phyloP scores from a whole-genome alignment of 352 stramenopile species.

The Halophytophthora batemanensis region DNA sequence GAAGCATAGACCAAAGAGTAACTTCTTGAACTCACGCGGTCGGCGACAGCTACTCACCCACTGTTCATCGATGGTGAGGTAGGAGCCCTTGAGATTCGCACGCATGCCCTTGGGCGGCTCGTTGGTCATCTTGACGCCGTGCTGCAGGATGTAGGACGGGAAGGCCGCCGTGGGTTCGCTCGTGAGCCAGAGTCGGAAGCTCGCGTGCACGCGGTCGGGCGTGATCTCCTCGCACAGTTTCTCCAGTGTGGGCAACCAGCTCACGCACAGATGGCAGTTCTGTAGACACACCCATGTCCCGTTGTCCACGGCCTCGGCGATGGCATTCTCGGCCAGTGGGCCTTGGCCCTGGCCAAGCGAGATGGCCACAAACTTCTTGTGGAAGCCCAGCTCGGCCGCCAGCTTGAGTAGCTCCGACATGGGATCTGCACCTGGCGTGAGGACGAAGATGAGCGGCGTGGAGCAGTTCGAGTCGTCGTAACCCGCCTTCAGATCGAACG shows the following conservation, averaged over 20 bases:
- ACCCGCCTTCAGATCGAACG: constrained; percentile 91
- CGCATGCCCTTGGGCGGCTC: constrained; percentile 94
- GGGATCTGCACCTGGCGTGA: constrained; percentile 92
- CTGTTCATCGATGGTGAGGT: constrained; percentile 72
- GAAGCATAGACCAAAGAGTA: constrained; percentile 89
- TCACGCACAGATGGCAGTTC: constrained; percentile 95
- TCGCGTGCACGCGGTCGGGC: constrained; percentile 87
- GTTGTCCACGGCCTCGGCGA: constrained; percentile 91
- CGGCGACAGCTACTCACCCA: constrained; percentile 71
- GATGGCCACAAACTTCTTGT: constrained; percentile 92
- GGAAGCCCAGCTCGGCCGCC: constrained; percentile 89
- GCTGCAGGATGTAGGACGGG: constrained; percentile 92
- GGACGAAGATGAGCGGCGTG: constrained; percentile 95
- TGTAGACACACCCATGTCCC: constrained; percentile 95
- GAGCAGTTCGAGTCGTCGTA: constrained; percentile 92
- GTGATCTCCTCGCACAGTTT: constrained; percentile 94
- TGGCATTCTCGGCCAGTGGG: constrained; percentile 88
- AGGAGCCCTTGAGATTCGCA: constrained; percentile 92
- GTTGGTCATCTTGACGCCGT: constrained; percentile 95
- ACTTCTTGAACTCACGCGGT: constrained; percentile 73
- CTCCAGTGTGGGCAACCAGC: constrained; percentile 94
- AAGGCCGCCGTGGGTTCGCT: constrained; percentile 92
- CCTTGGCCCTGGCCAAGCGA: constrained; percentile 94
- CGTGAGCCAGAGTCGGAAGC: constrained; percentile 94
- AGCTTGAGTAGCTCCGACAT: constrained; percentile 94